Percentiles rank a stretch among this genome's conserved stretches.
These are phyloP conservation scores for Filobasidium uniguttulatum DNA, from an alignment of 1,284 basidiomycete species.

Conservation along the genomic window DNA sequence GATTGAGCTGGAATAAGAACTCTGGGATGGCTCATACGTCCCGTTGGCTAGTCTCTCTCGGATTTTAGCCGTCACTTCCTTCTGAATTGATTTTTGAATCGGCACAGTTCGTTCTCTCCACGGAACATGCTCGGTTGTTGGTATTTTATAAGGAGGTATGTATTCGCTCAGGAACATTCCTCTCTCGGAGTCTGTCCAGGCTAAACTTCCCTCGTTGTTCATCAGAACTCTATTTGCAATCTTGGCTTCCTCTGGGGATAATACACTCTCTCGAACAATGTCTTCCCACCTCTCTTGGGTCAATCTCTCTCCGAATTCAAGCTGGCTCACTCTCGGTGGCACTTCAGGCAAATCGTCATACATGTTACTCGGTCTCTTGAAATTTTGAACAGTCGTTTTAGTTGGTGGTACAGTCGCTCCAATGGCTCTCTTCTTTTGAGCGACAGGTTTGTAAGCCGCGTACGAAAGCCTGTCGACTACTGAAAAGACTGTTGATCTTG, in stretches of 20 bases:
- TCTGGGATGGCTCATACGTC: background rate
- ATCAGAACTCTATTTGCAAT: background rate
- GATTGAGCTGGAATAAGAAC: background rate
- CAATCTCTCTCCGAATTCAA: background rate
- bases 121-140: background rate
- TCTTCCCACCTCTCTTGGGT: background rate
- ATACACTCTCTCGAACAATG: background rate
- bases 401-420: background rate
- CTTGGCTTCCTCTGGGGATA: background rate
- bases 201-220: background rate
- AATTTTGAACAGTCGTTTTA: background rate
- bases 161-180: background rate
- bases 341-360: background rate
- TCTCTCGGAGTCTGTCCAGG: background rate
- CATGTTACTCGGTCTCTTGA: background rate
- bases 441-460: background rate
- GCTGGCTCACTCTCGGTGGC: background rate
- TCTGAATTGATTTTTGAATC: background rate
- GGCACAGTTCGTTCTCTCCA: background rate
- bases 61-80: background rate
- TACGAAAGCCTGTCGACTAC: background rate
- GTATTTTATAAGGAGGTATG: background rate
- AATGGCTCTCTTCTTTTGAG: background rate
- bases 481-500: background rate
- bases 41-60: background rate